A percentile compares a stretch with the other conserved stretches of the same genome.
Conservation (phyloP, 305 asterid genomes). For the Solanum hybrid region DNA sequence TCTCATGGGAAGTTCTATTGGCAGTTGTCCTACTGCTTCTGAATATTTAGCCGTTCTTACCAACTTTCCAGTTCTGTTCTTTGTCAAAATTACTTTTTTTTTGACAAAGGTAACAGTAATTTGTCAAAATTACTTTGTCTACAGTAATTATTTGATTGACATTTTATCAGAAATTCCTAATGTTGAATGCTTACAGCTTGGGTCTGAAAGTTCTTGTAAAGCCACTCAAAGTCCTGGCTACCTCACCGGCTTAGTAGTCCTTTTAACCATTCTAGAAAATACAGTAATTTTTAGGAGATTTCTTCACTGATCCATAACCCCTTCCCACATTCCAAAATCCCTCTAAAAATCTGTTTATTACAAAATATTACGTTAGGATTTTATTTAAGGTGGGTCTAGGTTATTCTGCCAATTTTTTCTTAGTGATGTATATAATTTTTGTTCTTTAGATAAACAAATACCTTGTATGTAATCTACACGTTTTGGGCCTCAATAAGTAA, state of each 20-base stretch:
- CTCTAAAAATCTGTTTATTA: not conserved
- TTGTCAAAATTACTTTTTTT: not conserved
- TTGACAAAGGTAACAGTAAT: too few species aligned
- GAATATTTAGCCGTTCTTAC: not conserved
- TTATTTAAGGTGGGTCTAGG: not conserved
- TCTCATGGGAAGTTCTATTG: not conserved
- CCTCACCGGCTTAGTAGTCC: not conserved
- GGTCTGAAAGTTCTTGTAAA: not conserved
- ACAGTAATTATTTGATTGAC: not conserved
- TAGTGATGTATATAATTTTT: not conserved
- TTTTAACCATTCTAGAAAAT: not conserved
- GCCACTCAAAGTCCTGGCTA: not conserved
- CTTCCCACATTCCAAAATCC: not conserved
- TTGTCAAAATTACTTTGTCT: not conserved
- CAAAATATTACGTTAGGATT: not conserved
- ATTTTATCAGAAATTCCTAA: not conserved
- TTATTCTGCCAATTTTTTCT: not conserved
- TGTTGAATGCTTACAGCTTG: not conserved
- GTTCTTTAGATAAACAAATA: not conserved
- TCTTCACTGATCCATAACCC: not conserved
- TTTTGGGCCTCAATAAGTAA: slow-evolving; percentile 1
- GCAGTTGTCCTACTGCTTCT: not conserved
- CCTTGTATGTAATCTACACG: not conserved
- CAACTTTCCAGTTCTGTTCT: not conserved
- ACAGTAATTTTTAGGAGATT: not conserved